Conservation (phyloP, 345 rosid species). For the Moringa oleifera region DNA sequence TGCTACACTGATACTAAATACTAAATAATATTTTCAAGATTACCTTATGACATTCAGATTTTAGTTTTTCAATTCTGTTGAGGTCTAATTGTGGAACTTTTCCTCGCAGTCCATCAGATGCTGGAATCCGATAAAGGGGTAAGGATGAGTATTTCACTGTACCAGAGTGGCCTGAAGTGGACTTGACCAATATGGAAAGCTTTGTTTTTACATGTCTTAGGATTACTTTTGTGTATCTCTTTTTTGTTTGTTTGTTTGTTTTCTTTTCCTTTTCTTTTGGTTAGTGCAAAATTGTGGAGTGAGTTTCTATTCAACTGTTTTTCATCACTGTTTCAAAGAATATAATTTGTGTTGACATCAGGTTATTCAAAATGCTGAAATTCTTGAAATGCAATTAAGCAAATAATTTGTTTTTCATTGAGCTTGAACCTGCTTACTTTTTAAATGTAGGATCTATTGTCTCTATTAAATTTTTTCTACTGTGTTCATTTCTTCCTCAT, state of each 20-base stretch:
- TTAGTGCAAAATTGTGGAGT: no score
- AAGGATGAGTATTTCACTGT: constrained; percentile 9
- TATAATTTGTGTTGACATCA: no score
- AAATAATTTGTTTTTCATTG: not conserved
- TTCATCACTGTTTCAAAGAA: no score
- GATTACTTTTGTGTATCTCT: no score
- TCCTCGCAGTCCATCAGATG: constrained; percentile 17
- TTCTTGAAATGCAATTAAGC: no score
- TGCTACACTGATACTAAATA: no score
- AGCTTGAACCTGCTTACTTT: not conserved
- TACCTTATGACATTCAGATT: not conserved
- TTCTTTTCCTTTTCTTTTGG: not conserved
- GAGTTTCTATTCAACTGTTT: no score
- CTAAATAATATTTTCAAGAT: no score
- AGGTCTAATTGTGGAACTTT: constrained; percentile 11
- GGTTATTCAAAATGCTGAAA: no score
- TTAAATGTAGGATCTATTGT: not conserved
- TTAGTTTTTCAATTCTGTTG: not conserved
- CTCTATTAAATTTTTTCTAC: no score
- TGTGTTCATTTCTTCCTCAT: not conserved
- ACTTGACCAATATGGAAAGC: constrained; percentile 11
- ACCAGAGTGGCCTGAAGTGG: constrained; percentile 4
- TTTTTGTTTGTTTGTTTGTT: not conserved
- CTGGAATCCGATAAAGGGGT: constrained; percentile 7
- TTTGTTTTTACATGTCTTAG: no score